A percentile compares a stretch with the other conserved stretches of the same genome.
phyloP scores from a whole-genome alignment of 1,284 basidiomycete genomes.

The Ustilago sp. region DNA sequence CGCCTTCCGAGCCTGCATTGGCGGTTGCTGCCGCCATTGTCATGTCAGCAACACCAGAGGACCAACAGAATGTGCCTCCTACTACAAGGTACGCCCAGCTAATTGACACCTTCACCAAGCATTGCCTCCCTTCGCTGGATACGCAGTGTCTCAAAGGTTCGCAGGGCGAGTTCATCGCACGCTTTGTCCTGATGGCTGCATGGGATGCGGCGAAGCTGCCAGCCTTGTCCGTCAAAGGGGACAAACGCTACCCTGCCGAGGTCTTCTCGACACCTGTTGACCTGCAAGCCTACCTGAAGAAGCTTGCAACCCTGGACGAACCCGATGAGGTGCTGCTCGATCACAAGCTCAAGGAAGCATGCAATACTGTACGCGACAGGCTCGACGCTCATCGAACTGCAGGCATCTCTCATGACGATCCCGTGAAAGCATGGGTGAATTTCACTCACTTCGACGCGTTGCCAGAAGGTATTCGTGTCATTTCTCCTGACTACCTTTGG shows the following conservation, averaged over 20 bases:
- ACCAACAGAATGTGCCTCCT: neutral
- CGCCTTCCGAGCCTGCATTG: constrained; percentile 22
- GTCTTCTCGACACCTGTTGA: neutral
- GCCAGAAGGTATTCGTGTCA: neutral
- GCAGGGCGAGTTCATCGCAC: constrained; percentile 19
- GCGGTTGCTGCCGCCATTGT: constrained; percentile 20
- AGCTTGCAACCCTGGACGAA: no score
- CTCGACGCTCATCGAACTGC: no score
- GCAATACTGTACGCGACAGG: no score
- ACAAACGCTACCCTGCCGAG: neutral
- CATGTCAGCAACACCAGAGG: constrained; percentile 7
- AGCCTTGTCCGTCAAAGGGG: neutral
- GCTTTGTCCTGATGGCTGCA: constrained; percentile 11
- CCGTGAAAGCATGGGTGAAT: no score
- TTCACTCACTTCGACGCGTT: neutral
- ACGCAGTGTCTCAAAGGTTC: constrained; percentile 14
- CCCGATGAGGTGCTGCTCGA: no score
- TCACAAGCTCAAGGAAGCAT: no score
- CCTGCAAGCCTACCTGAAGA: neutral
- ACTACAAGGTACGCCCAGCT: neutral
- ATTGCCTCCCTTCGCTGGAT: constrained; percentile 2
- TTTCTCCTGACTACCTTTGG: constrained; percentile 24
- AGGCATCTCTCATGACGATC: no score
- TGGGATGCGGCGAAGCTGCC: constrained; percentile 19
- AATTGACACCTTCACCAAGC: constrained; percentile 2